Conservation (phyloP, 768 basidiomycete species). For the Amanita molliuscula region DNA sequence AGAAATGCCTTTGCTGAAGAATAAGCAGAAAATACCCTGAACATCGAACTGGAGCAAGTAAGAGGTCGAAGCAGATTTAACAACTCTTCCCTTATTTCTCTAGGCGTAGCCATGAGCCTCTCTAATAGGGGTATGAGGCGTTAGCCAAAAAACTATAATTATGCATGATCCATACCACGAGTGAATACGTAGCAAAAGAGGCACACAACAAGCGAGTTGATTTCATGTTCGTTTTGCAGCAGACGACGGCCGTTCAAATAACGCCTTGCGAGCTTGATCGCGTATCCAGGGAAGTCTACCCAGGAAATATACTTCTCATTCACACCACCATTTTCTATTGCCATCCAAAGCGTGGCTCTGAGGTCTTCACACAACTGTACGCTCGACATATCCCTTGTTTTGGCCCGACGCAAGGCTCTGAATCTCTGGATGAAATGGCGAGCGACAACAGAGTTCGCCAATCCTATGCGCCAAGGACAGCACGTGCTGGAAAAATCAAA, state of each 20-base stretch:
- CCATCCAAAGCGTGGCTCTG: conserved; percentile 49
- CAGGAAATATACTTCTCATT: conserved; percentile 35
- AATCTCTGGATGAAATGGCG: conserved; percentile 38
- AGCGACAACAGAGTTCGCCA: conserved; percentile 33
- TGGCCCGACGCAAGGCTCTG: conserved; percentile 37
- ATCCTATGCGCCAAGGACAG: conserved; percentile 13
- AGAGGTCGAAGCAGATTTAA: conserved; percentile 32
- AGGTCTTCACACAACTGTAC: conserved; percentile 31
- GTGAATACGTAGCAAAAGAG: conserved; percentile 28
- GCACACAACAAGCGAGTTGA: conserved; percentile 26
- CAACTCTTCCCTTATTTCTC: conserved; percentile 28
- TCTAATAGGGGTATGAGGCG: conserved; percentile 12
- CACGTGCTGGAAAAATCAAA: conserved; percentile 31
- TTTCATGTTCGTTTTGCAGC: conserved; percentile 7
- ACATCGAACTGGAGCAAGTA: conserved; percentile 17
- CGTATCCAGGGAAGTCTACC: conserved; percentile 29
- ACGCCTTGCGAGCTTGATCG: conserved; percentile 20
- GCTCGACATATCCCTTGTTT: conserved; percentile 21
- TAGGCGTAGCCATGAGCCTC: conserved; percentile 24
- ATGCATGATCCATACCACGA: conserved; percentile 19
- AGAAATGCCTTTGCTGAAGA: conserved; percentile 8
- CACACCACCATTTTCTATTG: conserved; percentile 42
- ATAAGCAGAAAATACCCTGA: conserved; percentile 14
- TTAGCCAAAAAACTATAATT: conserved; percentile 8
- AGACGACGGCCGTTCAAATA: conserved; percentile 1